Percentiles rank a stretch among this genome's conserved stretches.
Conservation (phyloP, 345 rosid genomes). For the Euphorbia peplus region DNA sequence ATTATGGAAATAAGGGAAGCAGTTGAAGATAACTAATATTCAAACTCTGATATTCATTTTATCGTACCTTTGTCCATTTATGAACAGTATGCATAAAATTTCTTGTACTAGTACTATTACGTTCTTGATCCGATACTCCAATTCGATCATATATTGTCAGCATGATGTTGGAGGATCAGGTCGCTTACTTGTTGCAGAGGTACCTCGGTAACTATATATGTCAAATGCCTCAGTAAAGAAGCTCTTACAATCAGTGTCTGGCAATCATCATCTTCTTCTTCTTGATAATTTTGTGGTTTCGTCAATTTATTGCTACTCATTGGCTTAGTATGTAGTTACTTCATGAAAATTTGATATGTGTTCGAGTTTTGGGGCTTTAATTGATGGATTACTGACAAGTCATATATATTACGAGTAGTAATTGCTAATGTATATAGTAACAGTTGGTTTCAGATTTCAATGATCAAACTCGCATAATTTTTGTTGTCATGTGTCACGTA, state of each 20-base stretch:
- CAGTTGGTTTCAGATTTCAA: not conserved
- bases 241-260: constrained; percentile 98
- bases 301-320: not conserved
- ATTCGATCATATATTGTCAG: not conserved
- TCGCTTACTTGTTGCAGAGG: constrained; percentile 77
- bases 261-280: constrained; percentile 21
- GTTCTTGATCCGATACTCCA: too few species aligned
- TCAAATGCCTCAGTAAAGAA: constrained; percentile 80
- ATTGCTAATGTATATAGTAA: not conserved
- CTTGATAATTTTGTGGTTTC: too few species aligned
- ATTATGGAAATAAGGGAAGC: too few species aligned
- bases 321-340: not conserved
- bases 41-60: too few species aligned
- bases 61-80: too few species aligned
- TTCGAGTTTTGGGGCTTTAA: not conserved
- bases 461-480: not conserved
- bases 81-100: too few species aligned
- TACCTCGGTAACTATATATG: constrained; percentile 91
- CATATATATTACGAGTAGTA: not conserved
- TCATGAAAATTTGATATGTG: not conserved
- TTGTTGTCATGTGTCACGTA: not conserved
- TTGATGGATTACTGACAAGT: not conserved
- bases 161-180: constrained; percentile 98
- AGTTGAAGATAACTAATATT: too few species aligned
- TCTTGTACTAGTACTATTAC: too few species aligned